Conservation (phyloP, 2,329 filamentous ascomycete genomes). For the Xylaria sp. region DNA sequence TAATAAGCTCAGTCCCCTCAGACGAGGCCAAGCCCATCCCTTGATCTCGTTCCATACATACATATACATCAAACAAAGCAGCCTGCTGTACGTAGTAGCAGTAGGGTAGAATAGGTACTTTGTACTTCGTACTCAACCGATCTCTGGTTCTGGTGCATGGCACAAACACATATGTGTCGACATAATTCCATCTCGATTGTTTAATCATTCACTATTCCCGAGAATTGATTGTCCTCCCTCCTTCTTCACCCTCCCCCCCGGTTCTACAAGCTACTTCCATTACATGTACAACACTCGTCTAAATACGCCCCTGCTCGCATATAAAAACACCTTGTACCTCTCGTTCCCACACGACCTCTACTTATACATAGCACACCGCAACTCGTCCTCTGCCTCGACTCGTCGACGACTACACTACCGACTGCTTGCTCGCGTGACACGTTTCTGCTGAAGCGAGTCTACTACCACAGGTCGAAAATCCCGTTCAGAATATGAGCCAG, state of each 20-base stretch:
- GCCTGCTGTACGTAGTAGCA: no score
- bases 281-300: conserved; percentile 1
- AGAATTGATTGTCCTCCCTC: conserved; percentile 32
- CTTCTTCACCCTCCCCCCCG: conserved; percentile 25
- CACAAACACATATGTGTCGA: conserved; percentile 15
- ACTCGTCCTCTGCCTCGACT: conserved; percentile 4
- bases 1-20: conserved; percentile 35
- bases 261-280: conserved; percentile 32
- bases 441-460: conserved; percentile 23
- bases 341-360: not conserved
- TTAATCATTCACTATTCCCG: conserved; percentile 30
- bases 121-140: conserved; percentile 9
- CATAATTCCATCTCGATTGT: conserved; percentile 26
- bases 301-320: not conserved
- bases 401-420: not conserved
- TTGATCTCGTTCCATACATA: conserved; percentile 10
- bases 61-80: conserved; percentile 22
- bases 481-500: conserved; percentile 37
- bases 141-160: not conserved
- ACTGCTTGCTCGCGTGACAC: conserved; percentile 36
- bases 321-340: conserved; percentile 15
- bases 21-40: conserved; percentile 9
- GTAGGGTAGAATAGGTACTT: conserved; percentile 11
- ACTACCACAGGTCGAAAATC: conserved; percentile 15
- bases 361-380: conserved; percentile 24